Evolutionary conservation across 345 rosid species (phyloP).

Genomic region (Anastatica hierochuntica): DNA sequence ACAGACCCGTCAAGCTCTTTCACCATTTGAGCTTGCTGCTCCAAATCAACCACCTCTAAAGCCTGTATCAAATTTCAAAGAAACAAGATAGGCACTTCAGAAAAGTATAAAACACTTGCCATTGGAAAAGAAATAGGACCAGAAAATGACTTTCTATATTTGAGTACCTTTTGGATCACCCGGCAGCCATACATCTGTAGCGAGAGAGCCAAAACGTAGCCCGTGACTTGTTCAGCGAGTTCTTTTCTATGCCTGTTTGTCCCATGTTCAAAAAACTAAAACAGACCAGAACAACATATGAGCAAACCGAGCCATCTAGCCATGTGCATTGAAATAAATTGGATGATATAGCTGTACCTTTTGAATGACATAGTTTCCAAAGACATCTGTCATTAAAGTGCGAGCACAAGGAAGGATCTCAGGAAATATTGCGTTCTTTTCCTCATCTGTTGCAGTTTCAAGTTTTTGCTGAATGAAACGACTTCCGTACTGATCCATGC

Average conservation of each 20-base stretch:
- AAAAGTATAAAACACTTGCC: too few species aligned
- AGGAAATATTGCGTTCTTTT: conserved; percentile 68
- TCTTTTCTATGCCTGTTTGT: conserved; percentile 68
- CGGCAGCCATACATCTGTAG: conserved; percentile 99
- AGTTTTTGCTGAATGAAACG: conserved; percentile 97
- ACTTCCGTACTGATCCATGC: conserved; percentile 92
- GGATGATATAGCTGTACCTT: conserved; percentile 36
- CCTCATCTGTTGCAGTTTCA: conserved; percentile 66
- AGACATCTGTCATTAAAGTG: conserved; percentile 95
- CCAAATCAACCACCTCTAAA: conserved; percentile 73
- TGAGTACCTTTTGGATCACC: conserved; percentile 89
- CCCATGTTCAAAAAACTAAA: conserved; percentile 92
- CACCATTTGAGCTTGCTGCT: conserved; percentile 66
- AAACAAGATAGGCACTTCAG: neutral
- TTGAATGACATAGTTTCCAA: conserved; percentile 95
- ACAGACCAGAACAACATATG: conserved; percentile 18
- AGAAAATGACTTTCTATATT: neutral
- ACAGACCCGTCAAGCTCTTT: conserved; percentile 82
- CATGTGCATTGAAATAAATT: neutral
- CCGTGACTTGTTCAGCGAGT: conserved; percentile 65
- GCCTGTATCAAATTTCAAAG: conserved; percentile 41
- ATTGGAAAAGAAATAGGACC: neutral
- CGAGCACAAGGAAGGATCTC: conserved; percentile 75
- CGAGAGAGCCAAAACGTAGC: conserved; percentile 78
- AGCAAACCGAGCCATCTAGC: conserved; percentile 6